phyloP scores from a whole-genome alignment of 306 rosid species.

The Carpinus fangiana region DNA sequence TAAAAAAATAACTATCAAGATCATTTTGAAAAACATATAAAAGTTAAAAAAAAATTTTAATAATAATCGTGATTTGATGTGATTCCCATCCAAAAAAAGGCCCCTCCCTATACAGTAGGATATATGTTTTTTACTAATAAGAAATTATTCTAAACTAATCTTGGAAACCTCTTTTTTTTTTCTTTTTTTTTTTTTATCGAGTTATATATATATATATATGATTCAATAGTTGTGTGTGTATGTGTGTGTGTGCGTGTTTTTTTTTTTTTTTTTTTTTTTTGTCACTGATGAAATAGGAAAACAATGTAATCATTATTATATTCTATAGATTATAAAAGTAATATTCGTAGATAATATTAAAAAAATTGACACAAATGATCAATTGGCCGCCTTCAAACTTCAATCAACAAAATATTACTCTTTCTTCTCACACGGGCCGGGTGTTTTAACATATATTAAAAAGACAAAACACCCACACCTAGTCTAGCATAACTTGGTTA shows the following conservation, averaged over 20 bases:
- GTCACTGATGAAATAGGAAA: background rate
- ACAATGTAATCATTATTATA: background rate
- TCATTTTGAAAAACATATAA: background rate
- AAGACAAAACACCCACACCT: background rate
- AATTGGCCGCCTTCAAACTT: background rate
- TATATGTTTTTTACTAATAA: background rate
- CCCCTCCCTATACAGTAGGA: background rate
- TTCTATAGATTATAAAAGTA: background rate
- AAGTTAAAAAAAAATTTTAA: too few species aligned
- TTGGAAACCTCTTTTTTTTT: background rate
- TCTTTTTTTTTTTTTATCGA: background rate
- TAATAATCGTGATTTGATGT: background rate
- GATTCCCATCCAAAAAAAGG: background rate
- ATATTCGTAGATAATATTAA: background rate
- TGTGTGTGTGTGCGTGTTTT: too few species aligned
- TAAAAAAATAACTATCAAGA: constrained; percentile 23
- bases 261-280: background rate
- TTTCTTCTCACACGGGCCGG: background rate
- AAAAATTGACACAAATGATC: background rate
- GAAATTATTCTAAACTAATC: background rate
- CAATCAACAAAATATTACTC: background rate
- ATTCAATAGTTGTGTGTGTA: background rate
- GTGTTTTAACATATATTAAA: background rate
- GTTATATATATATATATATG: background rate
- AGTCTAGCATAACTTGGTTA: background rate